A percentile compares a stretch with the other conserved stretches of the same genome.
phyloP scores from a whole-genome alignment of 805 yeast species.

The Metschnikowia corniflorae region DNA sequence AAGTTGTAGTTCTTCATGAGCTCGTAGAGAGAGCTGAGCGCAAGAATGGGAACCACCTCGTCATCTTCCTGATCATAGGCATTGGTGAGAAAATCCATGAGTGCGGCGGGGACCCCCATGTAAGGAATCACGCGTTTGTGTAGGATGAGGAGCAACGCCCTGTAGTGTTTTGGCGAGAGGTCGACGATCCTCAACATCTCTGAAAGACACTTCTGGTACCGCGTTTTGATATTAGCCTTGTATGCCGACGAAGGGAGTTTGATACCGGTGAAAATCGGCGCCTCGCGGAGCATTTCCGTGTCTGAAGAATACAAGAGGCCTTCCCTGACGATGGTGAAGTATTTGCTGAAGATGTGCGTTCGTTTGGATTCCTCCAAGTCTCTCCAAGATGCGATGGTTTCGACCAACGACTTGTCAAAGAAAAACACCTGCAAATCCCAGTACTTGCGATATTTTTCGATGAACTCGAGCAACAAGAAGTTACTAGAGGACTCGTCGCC shows the following conservation, averaged over 20 bases:
- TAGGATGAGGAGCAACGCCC: slow-evolving; percentile 60
- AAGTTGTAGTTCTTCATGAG: slow-evolving; percentile 77
- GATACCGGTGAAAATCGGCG: slow-evolving; percentile 27
- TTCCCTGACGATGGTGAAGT: slow-evolving; percentile 35
- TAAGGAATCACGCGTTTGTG: slow-evolving; percentile 85
- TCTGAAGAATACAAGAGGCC: slow-evolving; percentile 23
- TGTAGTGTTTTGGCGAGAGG: slow-evolving; percentile 55
- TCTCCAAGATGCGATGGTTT: slow-evolving; percentile 8
- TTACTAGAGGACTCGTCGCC: slow-evolving; percentile 48
- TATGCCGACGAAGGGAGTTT: slow-evolving; percentile 37
- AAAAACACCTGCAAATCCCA: slow-evolving; percentile 82
- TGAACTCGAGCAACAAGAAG: slow-evolving; percentile 52
- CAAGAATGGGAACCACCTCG: slow-evolving; percentile 61
- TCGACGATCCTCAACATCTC: slow-evolving; percentile 48
- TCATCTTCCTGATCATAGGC: slow-evolving; percentile 56
- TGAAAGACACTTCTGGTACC: slow-evolving; percentile 71
- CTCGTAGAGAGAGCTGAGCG: slow-evolving; percentile 84
- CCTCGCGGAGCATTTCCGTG: slow-evolving; percentile 29
- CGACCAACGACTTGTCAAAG: slow-evolving; percentile 39
- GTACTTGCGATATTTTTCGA: slow-evolving; percentile 48
- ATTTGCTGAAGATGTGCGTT: slow-evolving; percentile 33
- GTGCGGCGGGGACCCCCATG: slow-evolving; percentile 69
- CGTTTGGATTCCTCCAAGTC: not conserved
- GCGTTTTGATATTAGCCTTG: slow-evolving; percentile 50
- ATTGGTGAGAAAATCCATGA: slow-evolving; percentile 93